These are phyloP conservation scores for Corymbia citriodora DNA, from an alignment of 441 rosid species.

Conservation along the genomic window DNA sequence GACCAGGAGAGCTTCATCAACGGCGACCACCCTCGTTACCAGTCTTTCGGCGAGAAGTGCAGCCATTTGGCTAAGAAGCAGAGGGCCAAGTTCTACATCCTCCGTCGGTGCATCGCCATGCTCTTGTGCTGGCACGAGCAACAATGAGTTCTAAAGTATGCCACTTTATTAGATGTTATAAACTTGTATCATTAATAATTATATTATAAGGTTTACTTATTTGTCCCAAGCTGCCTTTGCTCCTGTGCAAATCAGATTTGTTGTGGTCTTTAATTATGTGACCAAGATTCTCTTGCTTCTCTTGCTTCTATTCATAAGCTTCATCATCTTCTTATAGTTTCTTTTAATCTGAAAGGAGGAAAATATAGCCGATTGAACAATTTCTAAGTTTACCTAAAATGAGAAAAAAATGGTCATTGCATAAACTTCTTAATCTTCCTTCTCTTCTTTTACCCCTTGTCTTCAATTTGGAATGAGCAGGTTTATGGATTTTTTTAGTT, in stretches of 20 bases:
- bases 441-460: neutral
- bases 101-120: slow-evolving; percentile 7
- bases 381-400: neutral
- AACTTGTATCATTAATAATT: neutral
- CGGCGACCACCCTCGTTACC: neutral
- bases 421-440: neutral
- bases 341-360: neutral
- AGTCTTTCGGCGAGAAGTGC: slow-evolving; percentile 3
- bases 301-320: neutral
- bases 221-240: neutral
- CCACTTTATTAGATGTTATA: neutral
- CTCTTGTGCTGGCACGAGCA: slow-evolving; percentile 9
- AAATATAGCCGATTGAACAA: neutral
- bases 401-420: neutral
- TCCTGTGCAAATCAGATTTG: neutral
- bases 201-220: neutral
- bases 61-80: slow-evolving; percentile 3
- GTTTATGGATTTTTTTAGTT: neutral
- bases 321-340: neutral
- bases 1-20: neutral
- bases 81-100: slow-evolving; percentile 4
- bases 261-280: neutral
- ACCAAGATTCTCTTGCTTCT: neutral
- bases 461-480: neutral
- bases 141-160: neutral